Evolutionary conservation across 768 basidiomycete genomes (phyloP), one percentile per base, ranked within the genome.

Genomic region (Mrakia gelida): DNA sequence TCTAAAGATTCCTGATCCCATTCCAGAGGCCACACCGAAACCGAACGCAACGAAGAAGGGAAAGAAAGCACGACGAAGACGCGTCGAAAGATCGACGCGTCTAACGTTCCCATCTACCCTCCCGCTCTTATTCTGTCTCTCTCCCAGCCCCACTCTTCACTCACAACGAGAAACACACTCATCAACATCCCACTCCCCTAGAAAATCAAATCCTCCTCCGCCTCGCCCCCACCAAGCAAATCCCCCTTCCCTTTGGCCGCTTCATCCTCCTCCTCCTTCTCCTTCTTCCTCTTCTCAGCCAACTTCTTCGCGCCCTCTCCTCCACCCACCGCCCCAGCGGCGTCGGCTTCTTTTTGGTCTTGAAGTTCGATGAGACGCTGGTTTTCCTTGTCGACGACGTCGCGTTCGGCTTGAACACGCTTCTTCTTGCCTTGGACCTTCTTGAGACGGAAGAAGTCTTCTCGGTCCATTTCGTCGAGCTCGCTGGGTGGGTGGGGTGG

Each of bases 381-480:
- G 34, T 73, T 73, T 28, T 49, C 70, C 70, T 63, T 62, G 41
- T 70, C 76, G 41, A 72, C 9, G 30, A 45, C 18, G 70, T 77
- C 76, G 1, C 56, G 68, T 8, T 45, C 70, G 28, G 77, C 77
- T 30, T 65, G 62, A n/a, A 92, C 90, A 75, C 92, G 88, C 85
- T 96, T 96, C 89, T 96, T 98, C 88, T 96, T 98, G 34, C 93
- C 93, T 84, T 98, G 95, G 2, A 97, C 94, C 84, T 97, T 96
- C 86, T 98, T 98, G 81, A 98, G 86, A 82, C 96, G 94, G 84
- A 82, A 86, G 81, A 86, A 86, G 75, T 86, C 86, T 76, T 86
- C 84, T 77, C 85, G 89, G 85, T 99, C 97, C 95, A 97, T 98
- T 85, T 99, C 97, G 82, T 98, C 97, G 79, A 99, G 86, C 77